A percentile compares a stretch with the other conserved stretches of the same genome.
phyloP scores from a whole-genome alignment of 139 green algal genomes.

The Pedinophyceae sp. region DNA sequence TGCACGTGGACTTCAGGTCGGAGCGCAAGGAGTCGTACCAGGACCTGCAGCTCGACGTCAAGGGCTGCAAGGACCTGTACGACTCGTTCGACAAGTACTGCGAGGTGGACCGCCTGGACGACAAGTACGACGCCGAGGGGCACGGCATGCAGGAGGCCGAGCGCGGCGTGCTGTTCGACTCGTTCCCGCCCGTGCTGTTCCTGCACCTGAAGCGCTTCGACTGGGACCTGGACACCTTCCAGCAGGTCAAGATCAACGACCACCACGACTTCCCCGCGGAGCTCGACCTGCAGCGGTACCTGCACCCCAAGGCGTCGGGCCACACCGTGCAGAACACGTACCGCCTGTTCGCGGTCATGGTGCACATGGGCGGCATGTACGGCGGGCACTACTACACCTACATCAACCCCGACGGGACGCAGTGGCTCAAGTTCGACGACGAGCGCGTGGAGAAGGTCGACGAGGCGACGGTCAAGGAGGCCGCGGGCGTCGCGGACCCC shows the following conservation, averaged over 20 bases:
- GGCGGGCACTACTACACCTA: conserved; percentile 95
- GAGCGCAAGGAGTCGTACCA: conserved; percentile 72
- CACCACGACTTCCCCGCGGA: conserved; percentile 82
- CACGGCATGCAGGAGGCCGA: conserved; percentile 82
- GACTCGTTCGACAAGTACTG: conserved; percentile 47
- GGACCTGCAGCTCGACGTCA: conserved; percentile 85
- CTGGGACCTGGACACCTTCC: conserved; percentile 81
- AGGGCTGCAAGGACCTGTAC: conserved; percentile 70
- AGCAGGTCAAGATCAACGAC: conserved; percentile 91
- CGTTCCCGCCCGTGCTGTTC: conserved; percentile 83
- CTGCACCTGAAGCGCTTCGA: conserved; percentile 97
- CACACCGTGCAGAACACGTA: conserved; percentile 63
- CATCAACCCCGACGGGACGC: conserved; percentile 41
- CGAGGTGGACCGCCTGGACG: conserved; percentile 30
- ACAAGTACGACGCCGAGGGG: conserved; percentile 88
- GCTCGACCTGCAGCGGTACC: conserved; percentile 81
- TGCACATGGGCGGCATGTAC: conserved; percentile 86
- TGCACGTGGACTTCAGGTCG: conserved; percentile 84
- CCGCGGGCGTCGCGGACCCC: conserved; percentile 52
- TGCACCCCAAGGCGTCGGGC: conserved; percentile 33
- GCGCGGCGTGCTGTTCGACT: conserved; percentile 80
- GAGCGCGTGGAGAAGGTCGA: conserved; percentile 66
- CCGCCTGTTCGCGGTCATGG: conserved; percentile 74
- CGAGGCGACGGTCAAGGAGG: conserved; percentile 81
- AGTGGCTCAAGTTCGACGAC: conserved; percentile 94